A percentile compares a stretch with the other conserved stretches of the same genome.
These are phyloP conservation scores for Purpureocillium takamizusanense DNA, from an alignment of 2,329 filamentous ascomycete species.

Conservation along the genomic window DNA sequence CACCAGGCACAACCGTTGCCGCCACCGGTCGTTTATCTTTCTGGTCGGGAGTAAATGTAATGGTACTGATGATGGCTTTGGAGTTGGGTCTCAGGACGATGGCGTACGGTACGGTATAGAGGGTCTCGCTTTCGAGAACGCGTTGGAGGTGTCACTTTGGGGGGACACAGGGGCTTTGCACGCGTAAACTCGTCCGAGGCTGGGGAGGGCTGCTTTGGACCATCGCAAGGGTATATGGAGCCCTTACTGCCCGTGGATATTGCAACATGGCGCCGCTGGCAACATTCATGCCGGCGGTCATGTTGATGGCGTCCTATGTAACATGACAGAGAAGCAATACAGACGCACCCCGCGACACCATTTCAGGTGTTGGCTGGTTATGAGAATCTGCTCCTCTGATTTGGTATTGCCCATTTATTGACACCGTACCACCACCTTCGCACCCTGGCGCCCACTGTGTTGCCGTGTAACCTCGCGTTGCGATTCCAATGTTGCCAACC, in stretches of 20 bases:
- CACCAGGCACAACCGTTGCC: constrained; percentile 22
- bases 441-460: constrained; percentile 64
- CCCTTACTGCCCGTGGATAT: too few species aligned
- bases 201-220: too few species aligned
- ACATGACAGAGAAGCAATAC: too few species aligned
- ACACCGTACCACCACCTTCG: constrained; percentile 92
- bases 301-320: too few species aligned
- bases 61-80: constrained; percentile 7
- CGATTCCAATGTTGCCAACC: constrained; percentile 91
- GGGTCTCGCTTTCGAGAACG: not conserved
- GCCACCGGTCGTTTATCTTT: constrained; percentile 19
- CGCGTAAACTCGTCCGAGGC: too few species aligned
- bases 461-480: constrained; percentile 66
- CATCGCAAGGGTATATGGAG: too few species aligned
- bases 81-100: constrained; percentile 3
- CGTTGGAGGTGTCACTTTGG: too few species aligned
- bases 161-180: too few species aligned
- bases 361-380: not conserved
- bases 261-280: too few species aligned
- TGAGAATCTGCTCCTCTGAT: constrained; percentile 27
- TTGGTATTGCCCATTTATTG: constrained; percentile 78
- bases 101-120: constrained; percentile 2
- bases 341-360: not conserved
- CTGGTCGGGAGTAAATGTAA: constrained; percentile 15
- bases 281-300: too few species aligned